phyloP scores from a whole-genome alignment of 345 rosid species.

The Litchi chinensis region DNA sequence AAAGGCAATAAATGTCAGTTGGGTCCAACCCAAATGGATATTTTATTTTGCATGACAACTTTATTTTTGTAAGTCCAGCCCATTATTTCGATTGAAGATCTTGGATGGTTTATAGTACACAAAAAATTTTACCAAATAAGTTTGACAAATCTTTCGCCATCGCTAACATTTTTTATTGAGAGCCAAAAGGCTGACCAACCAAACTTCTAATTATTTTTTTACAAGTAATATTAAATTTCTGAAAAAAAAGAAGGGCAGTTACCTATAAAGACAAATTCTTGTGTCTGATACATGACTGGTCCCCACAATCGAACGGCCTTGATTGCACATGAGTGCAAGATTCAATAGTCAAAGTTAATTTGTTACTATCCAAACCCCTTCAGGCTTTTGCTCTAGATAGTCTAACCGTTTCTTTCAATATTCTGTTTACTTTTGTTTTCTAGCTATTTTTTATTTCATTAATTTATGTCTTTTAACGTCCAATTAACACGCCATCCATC shows the following conservation, averaged over 20 bases:
- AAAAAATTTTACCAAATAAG: background rate
- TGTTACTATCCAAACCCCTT: background rate
- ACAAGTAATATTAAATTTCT: background rate
- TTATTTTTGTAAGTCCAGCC: background rate
- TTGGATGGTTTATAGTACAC: too few relatives aligned
- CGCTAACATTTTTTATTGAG: background rate
- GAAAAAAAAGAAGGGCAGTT: background rate
- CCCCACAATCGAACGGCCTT: background rate
- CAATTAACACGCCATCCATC: background rate
- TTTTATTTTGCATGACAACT: background rate
- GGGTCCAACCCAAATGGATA: too few relatives aligned
- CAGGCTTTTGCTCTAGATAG: background rate
- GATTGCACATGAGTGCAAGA: background rate
- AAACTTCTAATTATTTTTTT: background rate
- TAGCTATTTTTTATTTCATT: background rate
- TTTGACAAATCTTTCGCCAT: too few relatives aligned
- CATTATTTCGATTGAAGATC: background rate
- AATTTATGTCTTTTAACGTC: background rate
- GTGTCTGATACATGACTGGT: background rate
- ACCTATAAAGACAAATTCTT: background rate
- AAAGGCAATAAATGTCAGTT: too few relatives aligned
- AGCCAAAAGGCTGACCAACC: background rate
- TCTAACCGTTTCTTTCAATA: constrained; percentile 4
- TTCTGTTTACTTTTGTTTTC: constrained; percentile 18
- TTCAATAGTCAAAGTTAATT: constrained; percentile 2